Percentiles rank a stretch among this genome's conserved stretches.
Conservation (phyloP, 345 rosid genomes). For the Abelmoschus esculentus region DNA sequence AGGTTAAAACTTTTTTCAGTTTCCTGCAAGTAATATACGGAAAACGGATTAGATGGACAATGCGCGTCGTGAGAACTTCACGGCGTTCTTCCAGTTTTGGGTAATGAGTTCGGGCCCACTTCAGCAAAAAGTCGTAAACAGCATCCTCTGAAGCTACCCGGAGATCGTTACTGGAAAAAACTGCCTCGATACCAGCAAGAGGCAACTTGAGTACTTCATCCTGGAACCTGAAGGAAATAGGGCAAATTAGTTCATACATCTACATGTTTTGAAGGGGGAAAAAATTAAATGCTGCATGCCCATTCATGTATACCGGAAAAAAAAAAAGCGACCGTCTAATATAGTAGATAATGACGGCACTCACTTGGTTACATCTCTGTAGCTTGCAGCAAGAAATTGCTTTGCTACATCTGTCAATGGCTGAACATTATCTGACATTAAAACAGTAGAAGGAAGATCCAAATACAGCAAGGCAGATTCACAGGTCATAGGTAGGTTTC, state of each 20-base stretch:
- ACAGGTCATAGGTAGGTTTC: conserved; percentile 57
- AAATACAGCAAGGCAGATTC: conserved; percentile 68
- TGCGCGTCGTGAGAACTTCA: conserved; percentile 40
- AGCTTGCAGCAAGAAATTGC: conserved; percentile 47
- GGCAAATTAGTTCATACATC: background rate
- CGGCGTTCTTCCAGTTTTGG: conserved; percentile 55
- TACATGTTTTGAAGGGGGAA: background rate
- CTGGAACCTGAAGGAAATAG: conserved; percentile 34
- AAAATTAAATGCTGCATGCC: background rate
- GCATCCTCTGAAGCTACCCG: conserved; percentile 63
- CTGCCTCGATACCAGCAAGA: conserved; percentile 64
- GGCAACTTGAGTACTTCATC: conserved; percentile 74
- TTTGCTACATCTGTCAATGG: conserved; percentile 67
- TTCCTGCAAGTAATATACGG: conserved; percentile 69
- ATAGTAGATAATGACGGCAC: conserved; percentile 10
- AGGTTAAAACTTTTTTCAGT: conserved; percentile 57
- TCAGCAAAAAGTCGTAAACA: conserved; percentile 56
- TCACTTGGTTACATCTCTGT: conserved; percentile 58
- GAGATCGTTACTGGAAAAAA: conserved; percentile 59
- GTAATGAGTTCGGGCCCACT: conserved; percentile 63
- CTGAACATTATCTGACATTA: conserved; percentile 64
- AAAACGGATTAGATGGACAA: conserved; percentile 60
- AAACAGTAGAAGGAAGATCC: conserved; percentile 63
- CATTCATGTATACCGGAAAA: background rate
- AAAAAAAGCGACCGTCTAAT: background rate